A percentile compares a stretch with the other conserved stretches of the same genome.
phyloP scores from a whole-genome alignment of 768 basidiomycete species.

The Collybia sp. region DNA sequence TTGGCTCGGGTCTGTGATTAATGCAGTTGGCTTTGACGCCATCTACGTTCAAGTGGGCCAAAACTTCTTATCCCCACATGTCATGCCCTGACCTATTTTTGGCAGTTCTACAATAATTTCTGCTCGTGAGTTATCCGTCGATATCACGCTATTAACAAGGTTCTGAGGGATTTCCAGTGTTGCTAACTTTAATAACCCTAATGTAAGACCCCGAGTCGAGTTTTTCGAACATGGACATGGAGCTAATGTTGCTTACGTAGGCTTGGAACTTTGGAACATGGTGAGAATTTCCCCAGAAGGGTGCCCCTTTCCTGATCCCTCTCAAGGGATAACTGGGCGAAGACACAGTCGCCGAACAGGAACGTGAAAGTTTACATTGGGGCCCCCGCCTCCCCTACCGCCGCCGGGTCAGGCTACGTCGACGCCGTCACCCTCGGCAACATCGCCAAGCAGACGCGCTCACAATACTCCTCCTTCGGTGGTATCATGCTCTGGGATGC shows the following conservation, averaged over 20 bases:
- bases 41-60: conserved; percentile 57
- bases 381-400: conserved; percentile 41
- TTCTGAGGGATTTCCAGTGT: conserved; percentile 14
- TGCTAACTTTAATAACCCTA: conserved; percentile 29
- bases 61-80: conserved; percentile 3
- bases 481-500: conserved; percentile 36
- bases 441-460: conserved; percentile 30
- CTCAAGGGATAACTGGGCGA: conserved; percentile 46
- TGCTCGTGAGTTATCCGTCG: conserved; percentile 22
- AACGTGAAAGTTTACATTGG: conserved; percentile 49
- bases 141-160: not conserved
- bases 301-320: not conserved
- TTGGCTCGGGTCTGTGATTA: conserved; percentile 43
- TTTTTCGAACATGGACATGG: not conserved
- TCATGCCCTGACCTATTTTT: conserved; percentile 1
- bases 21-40: conserved; percentile 53
- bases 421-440: conserved; percentile 28
- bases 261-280: conserved; percentile 41
- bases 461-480: conserved; percentile 45
- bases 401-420: conserved; percentile 47
- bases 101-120: conserved; percentile 36
- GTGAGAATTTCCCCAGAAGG: conserved; percentile 13
- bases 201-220: conserved; percentile 17
- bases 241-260: conserved; percentile 9
- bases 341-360: conserved; percentile 38